Conservation (phyloP, 192 early-diverging fungal species). For the Phycomyces blakesleeanus region DNA sequence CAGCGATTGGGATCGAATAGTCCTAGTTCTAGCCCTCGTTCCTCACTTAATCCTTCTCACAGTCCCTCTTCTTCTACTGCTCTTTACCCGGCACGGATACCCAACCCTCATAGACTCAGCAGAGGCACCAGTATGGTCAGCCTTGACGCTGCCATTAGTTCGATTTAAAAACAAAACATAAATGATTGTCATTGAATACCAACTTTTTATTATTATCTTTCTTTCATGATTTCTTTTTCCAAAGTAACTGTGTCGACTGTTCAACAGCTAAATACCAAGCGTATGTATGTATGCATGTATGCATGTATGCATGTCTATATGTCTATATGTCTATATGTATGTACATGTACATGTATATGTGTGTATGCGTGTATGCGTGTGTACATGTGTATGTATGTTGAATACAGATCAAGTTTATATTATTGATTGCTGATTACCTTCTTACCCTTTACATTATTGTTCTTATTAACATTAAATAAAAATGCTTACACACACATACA, state of each 20-base stretch:
- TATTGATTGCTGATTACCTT: too few species aligned
- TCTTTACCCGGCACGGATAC: background rate
- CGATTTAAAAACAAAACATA: background rate
- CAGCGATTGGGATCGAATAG: slow-evolving; percentile 8
- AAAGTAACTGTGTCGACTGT: background rate
- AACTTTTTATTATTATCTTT: background rate
- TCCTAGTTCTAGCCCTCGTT: slow-evolving; percentile 6
- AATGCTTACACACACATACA: too few species aligned
- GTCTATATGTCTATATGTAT: too few species aligned
- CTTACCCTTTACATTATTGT: too few species aligned
- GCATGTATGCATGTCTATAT: too few species aligned
- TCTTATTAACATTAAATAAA: too few species aligned
- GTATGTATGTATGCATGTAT: too few species aligned
- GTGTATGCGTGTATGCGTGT: too few species aligned
- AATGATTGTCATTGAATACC: background rate
- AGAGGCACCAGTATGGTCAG: slow-evolving; percentile 15
- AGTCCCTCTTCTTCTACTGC: background rate
- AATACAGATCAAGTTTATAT: too few species aligned
- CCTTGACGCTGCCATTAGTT: slow-evolving; percentile 17
- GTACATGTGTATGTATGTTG: too few species aligned
- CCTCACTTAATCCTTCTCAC: background rate
- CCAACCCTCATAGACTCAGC: slow-evolving; percentile 4
- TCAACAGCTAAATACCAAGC: too few species aligned
- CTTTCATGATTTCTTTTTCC: background rate
- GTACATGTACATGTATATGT: too few species aligned